Base-by-base conservation (phyloP, 1,284 basidiomycete genomes). In the Taiwanofungus camphoratus region DNA sequence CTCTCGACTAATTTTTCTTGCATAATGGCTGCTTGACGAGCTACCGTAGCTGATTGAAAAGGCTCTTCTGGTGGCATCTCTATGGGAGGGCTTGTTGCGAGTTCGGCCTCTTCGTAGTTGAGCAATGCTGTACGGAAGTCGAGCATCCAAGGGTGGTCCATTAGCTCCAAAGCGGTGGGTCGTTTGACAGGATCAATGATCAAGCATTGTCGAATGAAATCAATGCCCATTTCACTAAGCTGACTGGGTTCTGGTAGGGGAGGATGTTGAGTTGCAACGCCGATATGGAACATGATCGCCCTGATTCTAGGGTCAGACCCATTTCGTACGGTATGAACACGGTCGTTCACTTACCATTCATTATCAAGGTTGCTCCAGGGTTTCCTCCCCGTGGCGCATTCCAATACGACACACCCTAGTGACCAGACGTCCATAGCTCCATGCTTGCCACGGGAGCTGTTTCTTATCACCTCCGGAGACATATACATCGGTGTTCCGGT, bases 401-500 rank as follows among this genome's bases (percentile, higher is more conserved):
- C 95, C 30, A 99, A 77, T 2, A 99, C 84, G 18, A 99, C 93
- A 61, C 96, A 99, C 4, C 96, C 96, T 46, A 99, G 67, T 23
- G 87, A 88, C 96, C 96, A 99, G 35, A 99, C 86, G 61, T 99
- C 96, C 82, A 97, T 96, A 2, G 96, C 93, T n/a, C 95, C 95
- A 48, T 90, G 82, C 42, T 87, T 76, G 22, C 92, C 90, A 13
- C 85, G 80, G 53, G 74, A 82, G 54, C 91, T 87, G 55, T 86
- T 92, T 67, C 97, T 93, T 71, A 99, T 99, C 38, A 98, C 86
- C 62, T 99, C 96, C 1, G 96, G 96, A 8, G 92, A 95, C 90
- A 99, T 97, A 67, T 99, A 99, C 95, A 99, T 99, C 0, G 96
- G 96, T 15, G 96, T 99, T 11, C 96, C 96, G 2, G 95, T 97